Evolutionary conservation across 1,284 basidiomycete species (phyloP), one percentile per base, ranked within the genome.

Genomic region (Apiotrichum domesticum): DNA sequence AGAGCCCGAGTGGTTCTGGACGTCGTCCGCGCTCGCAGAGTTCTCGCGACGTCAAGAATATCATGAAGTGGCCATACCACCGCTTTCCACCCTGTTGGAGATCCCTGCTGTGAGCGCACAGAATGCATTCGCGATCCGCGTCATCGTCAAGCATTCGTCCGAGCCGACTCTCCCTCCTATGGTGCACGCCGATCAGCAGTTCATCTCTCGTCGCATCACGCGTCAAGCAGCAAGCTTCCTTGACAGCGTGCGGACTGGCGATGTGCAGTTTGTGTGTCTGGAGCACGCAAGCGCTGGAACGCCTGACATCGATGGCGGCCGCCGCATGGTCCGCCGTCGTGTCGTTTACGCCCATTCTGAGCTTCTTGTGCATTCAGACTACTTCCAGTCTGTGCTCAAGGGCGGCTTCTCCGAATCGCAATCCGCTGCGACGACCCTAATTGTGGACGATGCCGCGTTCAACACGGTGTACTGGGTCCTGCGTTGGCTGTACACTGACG

Each of bases 381-480:
- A 91, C 66, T 91, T 91, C 67, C 80, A 83, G 2, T 87, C 86
- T 1, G 87, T 90, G 83, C 79, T 92, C 21, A 78, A 81, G 35
- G 87, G 86, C 0, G 82, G 84, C 0, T 91, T 88, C 67, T 73
- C 82, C 5, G 87, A 89, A 71, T 64, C 67, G 3, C 56, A 54
- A 13, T 51, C 54, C 2, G 57, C 59, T 1, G 50, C 68, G 2
- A 44, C 55, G 10, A 85, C 84, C 1, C 76, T 90, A 45, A 76
- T 86, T 33, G 86, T 91, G 9, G 86, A 89, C 64, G 88, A 91
- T 71, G 87, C 87, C 7, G 87, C 88, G 63, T 92, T 87, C 64
- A 82, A 84, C 49, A 89, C 88, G 0, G 82, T 88, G 3, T 90
- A 89, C 70, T 90, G 88, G 88, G 75, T 91, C 51, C 74, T 91